Base-by-base conservation (phyloP, 768 basidiomycete species). In the Tephrocybe sp. region DNA sequence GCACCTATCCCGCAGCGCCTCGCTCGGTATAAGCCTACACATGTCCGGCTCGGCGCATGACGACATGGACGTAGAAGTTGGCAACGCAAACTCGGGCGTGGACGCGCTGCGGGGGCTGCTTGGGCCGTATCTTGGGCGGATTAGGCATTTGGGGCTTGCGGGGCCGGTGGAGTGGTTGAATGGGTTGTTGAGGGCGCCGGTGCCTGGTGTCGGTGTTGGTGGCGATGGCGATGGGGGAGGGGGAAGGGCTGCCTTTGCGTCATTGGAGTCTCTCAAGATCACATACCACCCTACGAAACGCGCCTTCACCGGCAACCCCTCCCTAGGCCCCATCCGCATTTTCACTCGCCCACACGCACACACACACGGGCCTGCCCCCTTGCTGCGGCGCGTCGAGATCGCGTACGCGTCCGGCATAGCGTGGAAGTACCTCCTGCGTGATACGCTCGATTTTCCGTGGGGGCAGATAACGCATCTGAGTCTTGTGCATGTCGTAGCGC, bases 131-230 rank as follows among this genome's bases (percentile, higher is more conserved):
- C 40, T 33, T 7, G 1, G 20, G 13, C 41, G 52, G 30, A 53
- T 53, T 12, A 45, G 38, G 10, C 56, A 57, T 19, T 33, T 53
- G 36, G 51, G 52, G 8, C 52, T 57, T 8, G 19, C 48, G 31
- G 53, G 53, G 14, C 56, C 56, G 0, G n/a, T 47, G 3, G 45
- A 44, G 2, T 57, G 52, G 52, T 17, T 57, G 40, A 49, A 50
- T 17, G 32, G 41, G 1, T 50, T 53, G 38, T 22, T 26, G 26
- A n/a, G n/a, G n/a, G n/a, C n/a, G n/a, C n/a, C n/a, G n/a, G n/a
- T n/a, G n/a, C n/a, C n/a, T n/a, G n/a, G n/a, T n/a, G n/a, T n/a
- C n/a, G n/a, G n/a, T n/a, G n/a, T n/a, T n/a, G n/a, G n/a, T n/a
- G n/a, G n/a, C n/a, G n/a, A n/a, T n/a, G n/a, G n/a, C n/a, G n/a